These are phyloP conservation scores for Hamamelis virginiana DNA, from an alignment of 164 flowering plant genomes.

Conservation along the genomic window DNA sequence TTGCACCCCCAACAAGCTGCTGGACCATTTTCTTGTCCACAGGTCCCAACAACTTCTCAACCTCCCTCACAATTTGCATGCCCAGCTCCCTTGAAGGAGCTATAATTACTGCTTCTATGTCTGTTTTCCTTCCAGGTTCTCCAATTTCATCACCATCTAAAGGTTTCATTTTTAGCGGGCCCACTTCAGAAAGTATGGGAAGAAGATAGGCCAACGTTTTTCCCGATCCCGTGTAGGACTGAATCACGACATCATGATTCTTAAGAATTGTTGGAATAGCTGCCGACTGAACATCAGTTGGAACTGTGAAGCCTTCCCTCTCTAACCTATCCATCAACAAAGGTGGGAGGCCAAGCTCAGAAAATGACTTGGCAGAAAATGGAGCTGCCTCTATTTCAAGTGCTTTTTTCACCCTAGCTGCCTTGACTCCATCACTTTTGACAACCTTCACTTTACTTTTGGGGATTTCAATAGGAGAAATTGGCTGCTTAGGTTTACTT, in stretches of 20 bases:
- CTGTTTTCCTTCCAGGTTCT: slow-evolving; percentile 38
- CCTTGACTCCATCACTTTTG: slow-evolving; percentile 26
- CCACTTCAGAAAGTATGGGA: slow-evolving; percentile 81
- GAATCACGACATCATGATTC: slow-evolving; percentile 82
- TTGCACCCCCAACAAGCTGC: slow-evolving; percentile 98
- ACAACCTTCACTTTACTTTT: slow-evolving; percentile 33
- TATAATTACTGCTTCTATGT: slow-evolving; percentile 81
- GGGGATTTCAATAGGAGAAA: slow-evolving; percentile 25
- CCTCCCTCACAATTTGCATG: slow-evolving; percentile 97
- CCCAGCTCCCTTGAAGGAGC: slow-evolving; percentile 98
- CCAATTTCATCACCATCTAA: slow-evolving; percentile 20
- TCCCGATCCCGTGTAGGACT: slow-evolving; percentile 97
- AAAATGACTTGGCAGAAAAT: slow-evolving; percentile 75
- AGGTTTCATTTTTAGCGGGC: slow-evolving; percentile 49
- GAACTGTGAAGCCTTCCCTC: slow-evolving; percentile 61
- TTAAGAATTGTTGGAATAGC: slow-evolving; percentile 77
- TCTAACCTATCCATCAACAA: slow-evolving; percentile 64
- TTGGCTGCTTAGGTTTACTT: slow-evolving; percentile 13
- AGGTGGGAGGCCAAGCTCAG: slow-evolving; percentile 75
- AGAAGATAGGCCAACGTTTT: slow-evolving; percentile 93
- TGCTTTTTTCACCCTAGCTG: slow-evolving; percentile 27
- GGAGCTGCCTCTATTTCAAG: slow-evolving; percentile 53
- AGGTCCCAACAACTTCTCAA: slow-evolving; percentile 84
- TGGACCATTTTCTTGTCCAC: slow-evolving; percentile 69
- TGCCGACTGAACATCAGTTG: slow-evolving; percentile 88